These are phyloP conservation scores for Mycena leptocephala DNA, from an alignment of 768 basidiomycete species.

Conservation along the genomic window DNA sequence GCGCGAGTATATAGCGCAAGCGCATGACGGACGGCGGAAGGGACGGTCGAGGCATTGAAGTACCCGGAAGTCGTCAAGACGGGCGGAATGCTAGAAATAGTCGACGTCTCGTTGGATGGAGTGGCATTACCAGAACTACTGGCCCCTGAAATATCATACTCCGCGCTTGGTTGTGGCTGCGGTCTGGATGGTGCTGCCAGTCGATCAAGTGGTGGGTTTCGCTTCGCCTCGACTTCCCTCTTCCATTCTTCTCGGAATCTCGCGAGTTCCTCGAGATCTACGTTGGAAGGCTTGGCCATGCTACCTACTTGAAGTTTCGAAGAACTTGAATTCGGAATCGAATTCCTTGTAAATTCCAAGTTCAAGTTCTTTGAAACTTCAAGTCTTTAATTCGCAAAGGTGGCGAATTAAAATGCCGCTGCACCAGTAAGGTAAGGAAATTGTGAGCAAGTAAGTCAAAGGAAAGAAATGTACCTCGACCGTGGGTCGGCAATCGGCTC, in stretches of 20 bases:
- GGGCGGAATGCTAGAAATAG: constrained; percentile 35
- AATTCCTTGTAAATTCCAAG: background rate
- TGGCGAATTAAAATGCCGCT: no score
- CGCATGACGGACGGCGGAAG: constrained; percentile 60
- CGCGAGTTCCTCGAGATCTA: constrained; percentile 66
- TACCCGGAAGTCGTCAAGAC: constrained; percentile 23
- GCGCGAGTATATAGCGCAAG: constrained; percentile 80
- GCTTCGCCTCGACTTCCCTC: constrained; percentile 68
- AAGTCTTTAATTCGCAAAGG: no score
- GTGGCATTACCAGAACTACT: constrained; percentile 19
- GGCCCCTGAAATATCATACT: constrained; percentile 25
- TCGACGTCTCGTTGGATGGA: constrained; percentile 37
- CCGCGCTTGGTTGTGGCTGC: constrained; percentile 13
- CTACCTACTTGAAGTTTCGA: background rate
- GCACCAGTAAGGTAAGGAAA: no score
- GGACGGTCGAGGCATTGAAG: constrained; percentile 42
- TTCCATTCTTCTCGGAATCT: constrained; percentile 84
- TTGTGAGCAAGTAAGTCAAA: no score
- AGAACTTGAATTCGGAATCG: background rate
- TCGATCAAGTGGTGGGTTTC: constrained; percentile 41
- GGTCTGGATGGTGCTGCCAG: constrained; percentile 20
- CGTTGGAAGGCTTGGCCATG: constrained; percentile 3
- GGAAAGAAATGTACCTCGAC: no score
- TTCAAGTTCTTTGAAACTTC: no score
- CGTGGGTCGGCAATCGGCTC: no score